phyloP scores from a whole-genome alignment of 352 stramenopile genomes.

The Globisporangium splendens region DNA sequence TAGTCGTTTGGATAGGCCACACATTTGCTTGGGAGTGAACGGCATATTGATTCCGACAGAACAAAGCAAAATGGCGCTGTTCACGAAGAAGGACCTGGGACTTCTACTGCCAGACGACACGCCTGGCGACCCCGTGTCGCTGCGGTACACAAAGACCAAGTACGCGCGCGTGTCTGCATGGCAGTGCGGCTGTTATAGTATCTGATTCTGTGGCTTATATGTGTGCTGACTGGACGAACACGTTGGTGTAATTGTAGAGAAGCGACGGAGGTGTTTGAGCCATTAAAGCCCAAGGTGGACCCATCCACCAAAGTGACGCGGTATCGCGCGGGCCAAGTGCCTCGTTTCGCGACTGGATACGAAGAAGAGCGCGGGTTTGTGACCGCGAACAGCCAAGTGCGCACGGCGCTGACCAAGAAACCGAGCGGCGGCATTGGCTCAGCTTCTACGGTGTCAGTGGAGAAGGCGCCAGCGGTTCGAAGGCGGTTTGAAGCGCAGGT shows the following conservation, averaged over 20 bases:
- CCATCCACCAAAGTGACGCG: constrained; percentile 76
- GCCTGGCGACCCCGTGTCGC: constrained; percentile 70
- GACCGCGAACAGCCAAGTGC: constrained; percentile 64
- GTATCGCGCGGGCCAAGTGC: constrained; percentile 80
- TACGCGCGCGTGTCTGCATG: constrained; percentile 10
- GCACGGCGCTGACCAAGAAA: constrained; percentile 18
- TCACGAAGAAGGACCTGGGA: constrained; percentile 86
- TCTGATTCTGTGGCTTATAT: background rate
- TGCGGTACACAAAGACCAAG: constrained; percentile 73
- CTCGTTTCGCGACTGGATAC: constrained; percentile 66
- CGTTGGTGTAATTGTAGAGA: constrained; percentile 31
- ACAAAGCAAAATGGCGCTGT: constrained; percentile 57
- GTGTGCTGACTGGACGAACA: background rate
- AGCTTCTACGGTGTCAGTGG: constrained; percentile 6
- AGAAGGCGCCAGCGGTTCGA: constrained; percentile 20
- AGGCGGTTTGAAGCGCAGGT: constrained; percentile 66
- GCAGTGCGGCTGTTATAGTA: background rate
- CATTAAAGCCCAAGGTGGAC: constrained; percentile 78
- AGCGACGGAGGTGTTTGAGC: constrained; percentile 66
- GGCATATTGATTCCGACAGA: background rate
- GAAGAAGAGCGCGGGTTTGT: constrained; percentile 81
- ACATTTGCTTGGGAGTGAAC: background rate
- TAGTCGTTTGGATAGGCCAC: background rate
- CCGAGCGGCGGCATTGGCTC: background rate
- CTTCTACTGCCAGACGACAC: constrained; percentile 78